Conservation (phyloP, 495 filamentous ascomycete species). For the Massariosphaeria phaeospora region DNA sequence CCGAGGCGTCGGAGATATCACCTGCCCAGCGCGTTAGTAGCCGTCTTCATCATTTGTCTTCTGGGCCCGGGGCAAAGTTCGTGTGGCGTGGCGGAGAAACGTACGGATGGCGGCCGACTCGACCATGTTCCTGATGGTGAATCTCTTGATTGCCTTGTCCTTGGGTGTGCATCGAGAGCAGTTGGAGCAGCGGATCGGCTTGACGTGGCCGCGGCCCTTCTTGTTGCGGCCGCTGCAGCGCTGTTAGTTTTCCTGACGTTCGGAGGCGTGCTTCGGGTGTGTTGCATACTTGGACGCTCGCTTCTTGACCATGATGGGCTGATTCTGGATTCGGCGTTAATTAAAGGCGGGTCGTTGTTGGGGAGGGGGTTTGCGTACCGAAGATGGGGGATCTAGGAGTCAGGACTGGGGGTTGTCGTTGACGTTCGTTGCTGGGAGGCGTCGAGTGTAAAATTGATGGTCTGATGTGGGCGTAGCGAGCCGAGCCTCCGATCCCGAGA, state of each 20-base stretch:
- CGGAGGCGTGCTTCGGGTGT: constrained; percentile 3
- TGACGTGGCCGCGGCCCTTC: constrained; percentile 99
- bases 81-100: constrained; percentile 44
- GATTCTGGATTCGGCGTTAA: constrained; percentile 22
- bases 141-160: constrained; percentile 99
- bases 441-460: constrained; percentile 18
- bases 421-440: constrained; percentile 6
- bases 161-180: constrained; percentile 99
- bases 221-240: constrained; percentile 87
- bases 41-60: not conserved
- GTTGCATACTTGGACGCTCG: constrained; percentile 85
- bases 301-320: constrained; percentile 98
- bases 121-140: constrained; percentile 99
- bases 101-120: constrained; percentile 99
- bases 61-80: not conserved
- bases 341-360: not conserved
- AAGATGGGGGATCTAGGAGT: constrained; percentile 29
- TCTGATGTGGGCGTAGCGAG: constrained; percentile 19
- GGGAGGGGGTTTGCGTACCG: constrained; percentile 11
- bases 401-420: constrained; percentile 26
- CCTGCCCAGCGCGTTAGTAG: constrained; percentile 49
- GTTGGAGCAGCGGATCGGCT: constrained; percentile 99
- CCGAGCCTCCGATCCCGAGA: constrained; percentile 1
- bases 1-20: constrained; percentile 99
- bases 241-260: constrained; percentile 14